A percentile compares a stretch with the other conserved stretches of the same genome.
phyloP scores from a whole-genome alignment of 768 basidiomycete genomes.

The Grammothele lineata region DNA sequence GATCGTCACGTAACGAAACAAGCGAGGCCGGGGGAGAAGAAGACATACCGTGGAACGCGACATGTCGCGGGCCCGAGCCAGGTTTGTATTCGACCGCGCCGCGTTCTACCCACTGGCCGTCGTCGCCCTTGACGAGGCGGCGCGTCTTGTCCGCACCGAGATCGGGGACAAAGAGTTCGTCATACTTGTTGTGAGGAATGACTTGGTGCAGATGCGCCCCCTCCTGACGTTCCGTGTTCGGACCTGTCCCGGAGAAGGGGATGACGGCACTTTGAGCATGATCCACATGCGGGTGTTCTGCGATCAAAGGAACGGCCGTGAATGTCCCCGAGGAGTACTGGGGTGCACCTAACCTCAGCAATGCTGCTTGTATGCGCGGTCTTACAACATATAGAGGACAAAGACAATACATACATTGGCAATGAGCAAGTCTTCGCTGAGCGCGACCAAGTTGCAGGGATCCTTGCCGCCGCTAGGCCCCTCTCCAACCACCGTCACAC shows the following conservation, averaged over 20 bases:
- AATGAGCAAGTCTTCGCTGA: conserved; percentile 54
- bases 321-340: conserved; percentile 71
- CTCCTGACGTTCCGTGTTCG: conserved; percentile 63
- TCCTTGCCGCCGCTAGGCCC: conserved; percentile 52
- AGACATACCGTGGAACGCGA: conserved; percentile 53
- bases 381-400: too few relatives aligned
- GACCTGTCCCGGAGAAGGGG: conserved; percentile 51
- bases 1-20: too few relatives aligned
- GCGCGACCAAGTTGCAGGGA: conserved; percentile 61
- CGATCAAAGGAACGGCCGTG: conserved; percentile 50
- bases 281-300: conserved; percentile 42
- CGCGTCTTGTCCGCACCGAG: conserved; percentile 70
- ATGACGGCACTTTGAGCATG: conserved; percentile 27
- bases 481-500: conserved; percentile 46
- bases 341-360: conserved; percentile 3
- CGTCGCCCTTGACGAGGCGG: conserved; percentile 40
- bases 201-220: conserved; percentile 78
- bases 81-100: conserved; percentile 44
- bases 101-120: conserved; percentile 45
- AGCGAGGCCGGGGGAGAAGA: too few relatives aligned
- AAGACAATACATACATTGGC: conserved; percentile 58
- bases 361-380: background rate
- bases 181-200: conserved; percentile 39
- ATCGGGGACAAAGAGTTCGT: conserved; percentile 70
- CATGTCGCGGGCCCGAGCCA: conserved; percentile 72